Percentiles rank a stretch among this genome's conserved stretches.
Evolutionary conservation across 345 rosid genomes (phyloP).

Genomic region (Adansonia digitata): DNA sequence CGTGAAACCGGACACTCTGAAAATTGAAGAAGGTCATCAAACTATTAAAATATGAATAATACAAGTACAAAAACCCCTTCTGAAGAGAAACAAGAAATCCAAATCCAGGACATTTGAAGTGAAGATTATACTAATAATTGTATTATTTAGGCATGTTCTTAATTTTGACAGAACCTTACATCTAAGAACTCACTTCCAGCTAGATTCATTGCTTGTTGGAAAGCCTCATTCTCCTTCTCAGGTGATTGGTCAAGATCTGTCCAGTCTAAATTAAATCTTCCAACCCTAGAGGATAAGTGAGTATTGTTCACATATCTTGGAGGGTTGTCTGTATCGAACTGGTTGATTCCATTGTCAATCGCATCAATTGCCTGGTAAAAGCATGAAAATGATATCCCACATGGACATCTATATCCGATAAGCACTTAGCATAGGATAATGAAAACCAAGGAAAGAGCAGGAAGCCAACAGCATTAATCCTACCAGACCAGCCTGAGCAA

Average conservation of each 20-base stretch:
- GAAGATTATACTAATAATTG: background rate
- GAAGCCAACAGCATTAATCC: too few species aligned
- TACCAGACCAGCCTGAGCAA: too few species aligned
- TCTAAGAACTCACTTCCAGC: conserved; percentile 82
- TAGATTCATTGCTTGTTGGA: conserved; percentile 67
- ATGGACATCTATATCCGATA: background rate
- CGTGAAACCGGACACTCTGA: conserved; percentile 64
- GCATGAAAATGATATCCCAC: background rate
- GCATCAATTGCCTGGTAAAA: conserved; percentile 71
- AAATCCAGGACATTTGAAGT: background rate
- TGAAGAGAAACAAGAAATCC: background rate
- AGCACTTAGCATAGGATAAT: background rate
- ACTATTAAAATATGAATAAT: background rate
- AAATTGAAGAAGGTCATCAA: conserved; percentile 13
- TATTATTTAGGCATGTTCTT: background rate
- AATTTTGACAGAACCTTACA: conserved; percentile 38
- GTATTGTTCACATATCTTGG: conserved; percentile 88
- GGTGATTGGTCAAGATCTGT: conserved; percentile 88
- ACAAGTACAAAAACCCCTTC: background rate
- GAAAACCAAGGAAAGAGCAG: background rate
- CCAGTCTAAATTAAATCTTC: conserved; percentile 90
- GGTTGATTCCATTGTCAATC: conserved; percentile 78
- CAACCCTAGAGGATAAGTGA: conserved; percentile 78
- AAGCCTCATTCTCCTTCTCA: conserved; percentile 86
- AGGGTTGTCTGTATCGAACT: conserved; percentile 74